Conservation (phyloP, 176 grass and related monocot genomes). For the Zoysia pacifica region DNA sequence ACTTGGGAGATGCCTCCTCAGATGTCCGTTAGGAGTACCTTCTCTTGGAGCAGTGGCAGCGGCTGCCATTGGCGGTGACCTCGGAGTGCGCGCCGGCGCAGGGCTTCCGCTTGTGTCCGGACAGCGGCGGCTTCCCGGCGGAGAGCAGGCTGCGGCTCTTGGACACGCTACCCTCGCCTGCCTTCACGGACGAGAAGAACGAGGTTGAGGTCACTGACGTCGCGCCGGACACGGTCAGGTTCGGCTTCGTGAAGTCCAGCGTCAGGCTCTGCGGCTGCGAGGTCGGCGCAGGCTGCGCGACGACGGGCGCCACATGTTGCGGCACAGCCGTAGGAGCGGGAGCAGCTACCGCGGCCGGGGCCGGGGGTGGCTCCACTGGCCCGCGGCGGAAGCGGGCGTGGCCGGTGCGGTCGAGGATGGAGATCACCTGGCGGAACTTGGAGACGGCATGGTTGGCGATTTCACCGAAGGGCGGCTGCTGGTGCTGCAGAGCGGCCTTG, state of each 20-base stretch:
- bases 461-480: conserved; percentile 59
- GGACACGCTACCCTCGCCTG: conserved; percentile 85
- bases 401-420: conserved; percentile 87
- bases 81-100: conserved; percentile 67
- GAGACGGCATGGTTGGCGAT: conserved; percentile 86
- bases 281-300: conserved; percentile 9
- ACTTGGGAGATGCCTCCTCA: too few species aligned
- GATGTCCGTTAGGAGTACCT: conserved; percentile 38
- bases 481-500: conserved; percentile 5
- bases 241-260: conserved; percentile 89
- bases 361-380: conserved; percentile 31
- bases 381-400: conserved; percentile 95
- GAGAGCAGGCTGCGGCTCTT: conserved; percentile 69
- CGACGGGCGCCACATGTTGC: neutral
- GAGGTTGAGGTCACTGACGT: conserved; percentile 77
- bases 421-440: conserved; percentile 89
- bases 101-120: conserved; percentile 65
- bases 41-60: conserved; percentile 90
- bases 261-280: conserved; percentile 70
- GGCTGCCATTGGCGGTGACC: conserved; percentile 51
- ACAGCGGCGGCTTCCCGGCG: conserved; percentile 66
- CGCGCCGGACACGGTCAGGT: conserved; percentile 56
- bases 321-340: neutral
- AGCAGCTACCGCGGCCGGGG: neutral
- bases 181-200: conserved; percentile 84